Evolutionary conservation across 1,139 yeast species (phyloP), one percentile per base, ranked within the genome.

Genomic region (Tardiomyces digboiensis): DNA sequence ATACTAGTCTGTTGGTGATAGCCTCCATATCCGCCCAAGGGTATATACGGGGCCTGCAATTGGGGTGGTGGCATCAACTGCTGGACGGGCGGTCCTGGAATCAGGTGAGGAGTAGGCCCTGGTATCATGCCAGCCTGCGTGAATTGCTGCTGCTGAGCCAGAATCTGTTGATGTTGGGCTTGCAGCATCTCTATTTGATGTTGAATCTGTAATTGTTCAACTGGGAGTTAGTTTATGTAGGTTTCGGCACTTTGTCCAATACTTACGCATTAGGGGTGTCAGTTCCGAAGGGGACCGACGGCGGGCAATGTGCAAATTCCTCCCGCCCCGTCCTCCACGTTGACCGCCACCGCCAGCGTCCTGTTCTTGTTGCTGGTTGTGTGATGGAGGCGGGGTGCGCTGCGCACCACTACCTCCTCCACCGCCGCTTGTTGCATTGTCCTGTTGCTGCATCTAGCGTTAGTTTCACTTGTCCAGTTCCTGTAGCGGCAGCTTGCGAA

Each of bases 261-360:
- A 68, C 73, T 54, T 70, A 69, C 75, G 80, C 95, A 91, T 89
- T 52, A 91, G 71, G 47, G 85, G 85, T n/a, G 97, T 89, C 62
- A 91, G 73, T 62, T 91, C 98, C 54, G 91, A 80, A 20, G 97
- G 97, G 3, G 97, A 84, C 49, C 96, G 75, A 58, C 97, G 76
- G 60, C 89, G 97, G 21, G 97, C 97, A 54, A 89, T 88, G 65
- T 87, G 94, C 52, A 89, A 52, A 43, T 42, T 47, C 36, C 51
- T 46, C 21, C 56, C 56, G 40, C 33, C 33, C 10, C 33, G 12
- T n/a, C 33, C 33, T 5, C 33, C 33, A 13, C 33, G 33, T 8
- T n/a, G 14, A 16, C 33, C 33, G 10, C 14, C 14, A 26, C 33
- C 33, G 5, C 33, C 33, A 26, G 33, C 33, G n/a, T n/a, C n/a